Evolutionary conservation across 2,329 filamentous ascomycete genomes (phyloP), one percentile per base, ranked within the genome.

Genomic region (Claviceps monticola): DNA sequence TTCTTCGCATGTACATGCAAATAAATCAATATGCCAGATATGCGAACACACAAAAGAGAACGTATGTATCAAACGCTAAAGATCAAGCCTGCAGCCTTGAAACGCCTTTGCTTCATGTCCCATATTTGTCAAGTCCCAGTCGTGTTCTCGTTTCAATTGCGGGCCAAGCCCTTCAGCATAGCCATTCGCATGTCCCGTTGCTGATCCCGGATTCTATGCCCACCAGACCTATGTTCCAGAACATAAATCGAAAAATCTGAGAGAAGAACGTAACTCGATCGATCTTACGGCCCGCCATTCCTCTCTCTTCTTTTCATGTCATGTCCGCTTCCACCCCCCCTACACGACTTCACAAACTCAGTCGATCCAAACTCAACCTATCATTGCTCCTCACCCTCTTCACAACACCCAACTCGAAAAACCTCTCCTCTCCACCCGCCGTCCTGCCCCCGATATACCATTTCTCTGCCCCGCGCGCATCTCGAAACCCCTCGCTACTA

Each of bases 361-460:
- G 66, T 51, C 83, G 76, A 68, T 90, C 86, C 53, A 88, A 67
- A 59, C 85, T 89, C 59, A 89, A 66, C 43, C 85, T 75, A 63
- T 89, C 86, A 51, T 83, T 82, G 64, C 86, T 90, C 61, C 80
- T 74, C 53, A 86, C 80, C 51, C 84, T 71, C 63, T 82, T 78
- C 48, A 90, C 80, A 57, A 90, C 85, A 44, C 84, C 85, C 45
- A 90, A 70, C 69, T 88, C 88, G 66, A 89, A 90, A 69, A 88
- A 89, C 61, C 79, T 79, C 64, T 90, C 86, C 61, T 90, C 86
- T n/a, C 86, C 86, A 1, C 70, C 75, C 1, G 85, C 84, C 29
- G 85, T 89, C 61, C 84, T 72, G 6, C 86, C 86, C 21, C 86
- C 86, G 51, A 90, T 86, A 61, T 89, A 90, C 83, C 85, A 88